Evolutionary conservation across 202 grass and related monocot species (phyloP).

Genomic region (Carex arenaria): DNA sequence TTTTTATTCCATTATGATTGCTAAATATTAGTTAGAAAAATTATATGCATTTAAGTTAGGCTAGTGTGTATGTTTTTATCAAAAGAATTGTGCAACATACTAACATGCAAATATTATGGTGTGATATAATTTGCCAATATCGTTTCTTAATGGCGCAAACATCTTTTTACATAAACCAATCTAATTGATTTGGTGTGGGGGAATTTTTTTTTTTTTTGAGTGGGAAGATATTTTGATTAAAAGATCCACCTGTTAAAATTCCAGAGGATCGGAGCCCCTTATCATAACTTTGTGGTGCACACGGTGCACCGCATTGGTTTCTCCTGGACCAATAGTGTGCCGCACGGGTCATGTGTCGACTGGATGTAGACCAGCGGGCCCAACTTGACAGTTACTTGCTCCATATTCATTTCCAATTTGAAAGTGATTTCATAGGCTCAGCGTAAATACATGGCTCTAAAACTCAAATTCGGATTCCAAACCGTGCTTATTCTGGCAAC

Average conservation of each 20-base stretch:
- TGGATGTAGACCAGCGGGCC: background rate
- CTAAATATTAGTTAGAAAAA: background rate
- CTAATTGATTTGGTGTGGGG: background rate
- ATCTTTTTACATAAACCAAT: background rate
- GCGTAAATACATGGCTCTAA: background rate
- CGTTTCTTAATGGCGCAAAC: no score
- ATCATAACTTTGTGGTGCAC: background rate
- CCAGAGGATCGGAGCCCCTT: background rate
- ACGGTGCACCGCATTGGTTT: background rate
- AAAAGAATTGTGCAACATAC: background rate
- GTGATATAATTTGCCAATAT: no score
- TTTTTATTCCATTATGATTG: background rate
- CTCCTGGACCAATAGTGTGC: background rate
- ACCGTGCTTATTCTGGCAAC: background rate
- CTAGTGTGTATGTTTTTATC: background rate
- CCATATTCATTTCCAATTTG: background rate
- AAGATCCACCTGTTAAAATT: background rate
- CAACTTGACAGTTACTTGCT: conserved; percentile 1
- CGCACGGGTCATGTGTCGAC: background rate
- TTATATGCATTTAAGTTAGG: background rate
- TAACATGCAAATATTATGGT: background rate
- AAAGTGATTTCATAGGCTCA: background rate
- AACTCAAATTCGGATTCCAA: background rate
- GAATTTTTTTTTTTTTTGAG: background rate
- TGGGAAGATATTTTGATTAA: background rate